Base-by-base conservation (phyloP, 805 yeast species). In the Metschnikowia bowlesiae region DNA sequence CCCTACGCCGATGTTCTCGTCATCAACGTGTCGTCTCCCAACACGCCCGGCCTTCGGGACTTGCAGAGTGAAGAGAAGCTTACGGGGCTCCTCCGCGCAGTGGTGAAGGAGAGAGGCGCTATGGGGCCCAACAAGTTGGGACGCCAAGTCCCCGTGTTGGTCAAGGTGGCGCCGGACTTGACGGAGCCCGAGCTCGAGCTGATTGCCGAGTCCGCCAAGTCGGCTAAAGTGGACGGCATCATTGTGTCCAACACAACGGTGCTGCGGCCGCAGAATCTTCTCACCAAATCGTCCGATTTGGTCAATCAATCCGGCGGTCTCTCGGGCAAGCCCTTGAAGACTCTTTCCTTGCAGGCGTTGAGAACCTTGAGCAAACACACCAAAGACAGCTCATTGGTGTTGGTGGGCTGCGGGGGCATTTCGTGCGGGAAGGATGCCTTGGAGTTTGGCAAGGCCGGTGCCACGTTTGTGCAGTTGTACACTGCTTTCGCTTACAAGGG, bases 331-430 rank as follows among this genome's bases (percentile, higher is more conserved):
- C 98, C 98, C 14, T 75, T 92, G 49, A 92, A 91, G 67, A 91
- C 89, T 43, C 74, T 82, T 46, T 75, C 96, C 1, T 71, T 92
- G 51, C 71, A 81, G 54, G 94, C 96, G 0, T 74, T 92, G 58
- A 79, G 76, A 52, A 69, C 79, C 1, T 81, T 92, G 58, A 82
- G 94, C 50, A 84, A 87, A 59, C 78, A 87, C 63, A 80, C 96
- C 35, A 89, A 89, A 60, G 88, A 81, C 53, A 78, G 86, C 1
- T 76, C 82, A 47, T 67, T 90, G 55, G 87, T 90, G 2, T 76
- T 92, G 39, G 79, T 92, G 56, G 98, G 98, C 33, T 90, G 97
- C 69, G 98, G 98, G 50, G 98, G 98, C 57, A 89, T 92, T 58
- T 75, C 85, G n/a, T 70, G 75, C 26, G 98, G 96, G 49, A 76